Conservation (phyloP, 2,329 filamentous ascomycete species). For the Trichoderma simmonsii region DNA sequence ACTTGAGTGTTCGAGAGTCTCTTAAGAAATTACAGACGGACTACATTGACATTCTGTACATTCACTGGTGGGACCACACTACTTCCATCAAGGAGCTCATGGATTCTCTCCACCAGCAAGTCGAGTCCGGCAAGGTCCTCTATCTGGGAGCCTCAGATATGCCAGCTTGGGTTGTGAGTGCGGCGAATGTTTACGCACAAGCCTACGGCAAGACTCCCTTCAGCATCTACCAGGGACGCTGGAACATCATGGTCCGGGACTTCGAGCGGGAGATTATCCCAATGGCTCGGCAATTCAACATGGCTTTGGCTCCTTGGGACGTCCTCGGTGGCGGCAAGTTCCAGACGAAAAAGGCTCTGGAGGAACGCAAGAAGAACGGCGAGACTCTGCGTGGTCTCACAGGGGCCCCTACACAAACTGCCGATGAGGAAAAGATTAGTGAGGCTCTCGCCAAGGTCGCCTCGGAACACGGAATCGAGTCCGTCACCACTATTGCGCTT, state of each 20-base stretch:
- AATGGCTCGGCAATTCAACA: conserved; percentile 30
- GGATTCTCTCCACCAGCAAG: conserved; percentile 27
- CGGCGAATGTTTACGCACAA: conserved; percentile 26
- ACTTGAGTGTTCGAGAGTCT: conserved; percentile 38
- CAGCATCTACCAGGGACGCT: conserved; percentile 31
- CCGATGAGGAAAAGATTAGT: conserved; percentile 22
- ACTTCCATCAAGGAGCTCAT: conserved; percentile 29
- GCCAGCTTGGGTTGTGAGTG: conserved; percentile 32
- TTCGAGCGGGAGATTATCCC: conserved; percentile 34
- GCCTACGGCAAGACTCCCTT: conserved; percentile 28
- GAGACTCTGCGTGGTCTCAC: not conserved
- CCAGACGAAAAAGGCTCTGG: conserved; percentile 4
- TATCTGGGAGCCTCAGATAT: conserved; percentile 32
- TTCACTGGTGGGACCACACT: conserved; percentile 27
- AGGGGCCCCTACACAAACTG: not conserved
- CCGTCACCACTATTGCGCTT: conserved; percentile 39
- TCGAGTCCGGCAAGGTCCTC: conserved; percentile 28
- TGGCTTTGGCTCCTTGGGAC: conserved; percentile 47
- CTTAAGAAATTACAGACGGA: conserved; percentile 39
- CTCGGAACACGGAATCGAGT: not conserved
- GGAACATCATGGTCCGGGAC: conserved; percentile 27
- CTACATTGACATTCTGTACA: conserved; percentile 30
- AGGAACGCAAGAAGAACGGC: not conserved
- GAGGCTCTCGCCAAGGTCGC: conserved; percentile 20
- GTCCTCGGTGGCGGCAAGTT: conserved; percentile 37